A percentile compares a stretch with the other conserved stretches of the same genome.
Evolutionary conservation across 192 early-diverging fungal species (phyloP).

Genomic region (Coemansia sp.): DNA sequence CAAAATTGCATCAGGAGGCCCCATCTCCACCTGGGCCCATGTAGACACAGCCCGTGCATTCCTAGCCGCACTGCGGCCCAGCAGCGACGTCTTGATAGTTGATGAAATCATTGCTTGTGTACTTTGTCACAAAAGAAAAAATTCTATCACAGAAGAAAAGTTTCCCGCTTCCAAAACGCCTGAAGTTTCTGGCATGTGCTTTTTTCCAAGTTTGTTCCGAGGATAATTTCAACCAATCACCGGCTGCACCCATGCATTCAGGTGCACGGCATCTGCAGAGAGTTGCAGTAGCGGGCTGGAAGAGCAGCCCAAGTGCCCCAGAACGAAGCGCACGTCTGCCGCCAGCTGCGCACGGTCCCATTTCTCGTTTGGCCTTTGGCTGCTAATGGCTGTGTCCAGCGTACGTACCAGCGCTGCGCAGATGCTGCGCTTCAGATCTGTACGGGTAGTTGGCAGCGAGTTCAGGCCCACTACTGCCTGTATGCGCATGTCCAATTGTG

Average conservation of each 20-base stretch:
- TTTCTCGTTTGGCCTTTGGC: slow-evolving; percentile 3
- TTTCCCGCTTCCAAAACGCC: not conserved
- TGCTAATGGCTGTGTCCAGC: not conserved
- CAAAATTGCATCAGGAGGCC: slow-evolving; percentile 78
- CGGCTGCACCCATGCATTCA: not conserved
- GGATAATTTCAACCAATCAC: not conserved
- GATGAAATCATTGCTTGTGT: slow-evolving; percentile 17
- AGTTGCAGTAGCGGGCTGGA: not conserved
- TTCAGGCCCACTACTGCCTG: slow-evolving; percentile 40
- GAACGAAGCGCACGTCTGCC: slow-evolving; percentile 24
- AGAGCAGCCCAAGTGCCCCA: not conserved
- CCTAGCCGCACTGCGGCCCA: not conserved
- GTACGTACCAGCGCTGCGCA: slow-evolving; percentile 8
- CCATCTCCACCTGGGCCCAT: slow-evolving; percentile 45
- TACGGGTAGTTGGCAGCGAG: not conserved
- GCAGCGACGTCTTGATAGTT: slow-evolving; percentile 11
- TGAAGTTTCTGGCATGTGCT: not conserved
- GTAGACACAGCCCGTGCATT: slow-evolving; percentile 16
- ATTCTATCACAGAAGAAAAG: slow-evolving; percentile 2
- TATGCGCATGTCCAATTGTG: slow-evolving; percentile 21
- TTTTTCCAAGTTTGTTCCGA: not conserved
- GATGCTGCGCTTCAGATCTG: not conserved
- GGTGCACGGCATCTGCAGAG: not conserved
- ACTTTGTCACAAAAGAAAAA: not conserved
- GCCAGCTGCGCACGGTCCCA: slow-evolving; percentile 34